phyloP scores from a whole-genome alignment of 2,329 filamentous ascomycete species.

The Tolypocladium guangdongense region DNA sequence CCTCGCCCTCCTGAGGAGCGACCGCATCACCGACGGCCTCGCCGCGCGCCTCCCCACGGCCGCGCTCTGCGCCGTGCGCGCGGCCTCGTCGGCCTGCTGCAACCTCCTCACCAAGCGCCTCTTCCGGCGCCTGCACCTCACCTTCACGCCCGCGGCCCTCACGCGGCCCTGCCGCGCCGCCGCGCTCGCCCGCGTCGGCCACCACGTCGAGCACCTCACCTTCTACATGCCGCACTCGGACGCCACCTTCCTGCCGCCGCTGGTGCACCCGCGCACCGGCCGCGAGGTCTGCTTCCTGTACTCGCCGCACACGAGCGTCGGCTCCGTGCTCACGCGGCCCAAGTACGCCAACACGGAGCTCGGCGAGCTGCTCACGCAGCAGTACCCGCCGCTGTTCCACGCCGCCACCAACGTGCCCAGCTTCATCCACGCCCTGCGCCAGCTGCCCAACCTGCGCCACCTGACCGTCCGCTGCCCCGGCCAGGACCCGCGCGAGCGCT shows the following conservation, averaged over 20 bases:
- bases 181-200: constrained; percentile 66
- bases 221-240: constrained; percentile 67
- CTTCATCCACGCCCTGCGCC: constrained; percentile 64
- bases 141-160: constrained; percentile 64
- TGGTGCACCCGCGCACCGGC: constrained; percentile 67
- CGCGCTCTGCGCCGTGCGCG: constrained; percentile 49
- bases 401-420: constrained; percentile 78
- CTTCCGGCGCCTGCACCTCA: constrained; percentile 58
- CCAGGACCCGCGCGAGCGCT: constrained; percentile 56
- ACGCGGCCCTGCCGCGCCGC: constrained; percentile 62
- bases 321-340: constrained; percentile 49
- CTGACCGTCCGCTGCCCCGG: constrained; percentile 68
- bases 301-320: constrained; percentile 60
- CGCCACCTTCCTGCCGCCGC: constrained; percentile 75
- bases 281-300: constrained; percentile 74
- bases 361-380: constrained; percentile 70
- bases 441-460: constrained; percentile 60
- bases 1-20: constrained; percentile 44
- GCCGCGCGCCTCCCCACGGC: constrained; percentile 36
- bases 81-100: constrained; percentile 59
- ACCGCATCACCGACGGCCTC: constrained; percentile 37
- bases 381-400: constrained; percentile 84
- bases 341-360: constrained; percentile 75
- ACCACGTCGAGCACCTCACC: constrained; percentile 65
- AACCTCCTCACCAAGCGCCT: constrained; percentile 57